Conservation (phyloP, 495 filamentous ascomycete genomes). For the Aspergillus egyptiacus region DNA sequence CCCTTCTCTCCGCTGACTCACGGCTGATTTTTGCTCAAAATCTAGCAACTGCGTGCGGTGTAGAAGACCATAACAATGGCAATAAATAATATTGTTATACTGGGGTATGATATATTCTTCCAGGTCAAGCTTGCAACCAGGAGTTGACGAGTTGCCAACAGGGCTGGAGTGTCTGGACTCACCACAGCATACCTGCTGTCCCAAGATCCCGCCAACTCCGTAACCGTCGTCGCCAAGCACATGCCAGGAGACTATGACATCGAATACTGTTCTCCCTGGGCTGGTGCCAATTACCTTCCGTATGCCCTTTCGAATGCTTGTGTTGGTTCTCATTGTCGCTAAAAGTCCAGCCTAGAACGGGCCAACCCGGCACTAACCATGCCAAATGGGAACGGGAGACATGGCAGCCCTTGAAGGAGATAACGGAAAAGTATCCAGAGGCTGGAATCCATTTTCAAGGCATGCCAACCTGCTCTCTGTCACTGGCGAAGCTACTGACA, state of each 20-base stretch:
- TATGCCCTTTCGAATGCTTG: constrained; percentile 30
- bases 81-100: constrained; percentile 53
- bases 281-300: constrained; percentile 90
- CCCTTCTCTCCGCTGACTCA: not conserved
- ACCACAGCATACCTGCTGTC: constrained; percentile 86
- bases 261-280: constrained; percentile 94
- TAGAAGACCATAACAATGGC: constrained; percentile 23
- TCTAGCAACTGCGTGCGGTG: not conserved
- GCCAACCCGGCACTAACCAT: constrained; percentile 44
- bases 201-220: constrained; percentile 55
- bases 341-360: constrained; percentile 38
- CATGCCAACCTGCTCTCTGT: constrained; percentile 23
- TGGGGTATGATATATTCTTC: constrained; percentile 47
- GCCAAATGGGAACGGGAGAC: constrained; percentile 59
- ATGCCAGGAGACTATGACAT: constrained; percentile 99
- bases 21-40: not conserved
- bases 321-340: not conserved
- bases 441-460: constrained; percentile 86
- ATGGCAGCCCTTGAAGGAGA: constrained; percentile 58
- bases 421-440: constrained; percentile 70
- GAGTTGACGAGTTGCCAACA: constrained; percentile 26
- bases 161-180: constrained; percentile 85
- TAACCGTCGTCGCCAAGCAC: constrained; percentile 88
- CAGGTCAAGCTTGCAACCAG: not conserved
- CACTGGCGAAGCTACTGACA: not conserved